Evolutionary conservation across 768 basidiomycete species (phyloP), one percentile per base, ranked within the genome.

Genomic region (Leccinum disarticulatum): DNA sequence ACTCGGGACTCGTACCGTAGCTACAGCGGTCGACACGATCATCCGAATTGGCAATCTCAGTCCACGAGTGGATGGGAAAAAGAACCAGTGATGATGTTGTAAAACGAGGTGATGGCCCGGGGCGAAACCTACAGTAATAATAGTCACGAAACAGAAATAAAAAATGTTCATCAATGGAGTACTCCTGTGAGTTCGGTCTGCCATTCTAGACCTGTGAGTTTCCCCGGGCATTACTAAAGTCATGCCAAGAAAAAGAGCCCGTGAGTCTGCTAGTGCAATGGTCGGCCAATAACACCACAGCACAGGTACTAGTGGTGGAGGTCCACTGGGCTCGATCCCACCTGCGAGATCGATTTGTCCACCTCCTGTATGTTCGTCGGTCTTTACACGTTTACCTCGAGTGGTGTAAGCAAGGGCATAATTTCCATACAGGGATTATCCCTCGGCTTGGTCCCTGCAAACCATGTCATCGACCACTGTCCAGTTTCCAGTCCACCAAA

Each of bases 291-390:
- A 17, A 41, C 27, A 49, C 14, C 35, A 41, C 55, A 63, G 48
- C 43, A 35, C 51, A 38, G 49, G 53, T 46, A 31, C 50, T 47
- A 61, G 56, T 43, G 15, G 58, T 64, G 56, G 14, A 55, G 51
- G n/a, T n/a, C 15, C 19, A 74, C 61, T 79, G 49, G 84, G 72
- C 71, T 86, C 87, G 70, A 80, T 87, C 7, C 87, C 87, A 6
- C 87, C 87, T n/a, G 87, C 78, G 17, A 87, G 79, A 15, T 78
- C 80, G 86, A 90, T 89, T 90, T 87, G 54, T 83, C 87, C 55
- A 83, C 76, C 22, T 52, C 56, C 57, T 60, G 65, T 65, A 87
- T 68, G 11, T 55, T 60, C 56, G 67, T 60, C 59, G 87, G 64
- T 54, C 52, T 68, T 13, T 67, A 66, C 3, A 88, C 52, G 58